A percentile compares a stretch with the other conserved stretches of the same genome.
These are phyloP conservation scores for Gryganskiella cystojenkinii DNA, from an alignment of 192 early-diverging fungal species.

Conservation along the genomic window DNA sequence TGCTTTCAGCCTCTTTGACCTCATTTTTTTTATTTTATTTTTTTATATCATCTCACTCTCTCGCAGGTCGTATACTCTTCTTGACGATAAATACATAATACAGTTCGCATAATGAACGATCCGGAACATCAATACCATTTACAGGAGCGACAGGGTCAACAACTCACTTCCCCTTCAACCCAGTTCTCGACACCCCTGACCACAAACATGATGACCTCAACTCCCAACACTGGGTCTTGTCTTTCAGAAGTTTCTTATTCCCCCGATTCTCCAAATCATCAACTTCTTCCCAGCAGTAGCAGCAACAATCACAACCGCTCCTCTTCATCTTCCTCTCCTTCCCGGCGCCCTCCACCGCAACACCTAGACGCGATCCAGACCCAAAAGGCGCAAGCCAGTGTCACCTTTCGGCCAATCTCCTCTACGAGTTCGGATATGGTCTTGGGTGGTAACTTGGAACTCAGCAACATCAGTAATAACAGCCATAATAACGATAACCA, in stretches of 20 bases:
- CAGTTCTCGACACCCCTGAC: no score
- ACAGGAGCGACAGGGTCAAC: no score
- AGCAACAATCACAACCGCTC: not conserved
- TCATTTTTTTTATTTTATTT: not conserved
- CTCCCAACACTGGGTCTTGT: not conserved
- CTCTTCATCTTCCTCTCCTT: not conserved
- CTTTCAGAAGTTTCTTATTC: not conserved
- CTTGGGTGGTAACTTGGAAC: not conserved
- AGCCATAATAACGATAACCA: not conserved
- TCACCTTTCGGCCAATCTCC: conserved; percentile 21
- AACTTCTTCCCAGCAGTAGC: not conserved
- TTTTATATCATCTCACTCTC: not conserved
- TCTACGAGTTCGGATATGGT: conserved; percentile 4
- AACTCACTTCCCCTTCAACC: no score
- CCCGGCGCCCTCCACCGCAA: conserved; percentile 7
- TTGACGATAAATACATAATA: no score
- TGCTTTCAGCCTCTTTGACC: not conserved
- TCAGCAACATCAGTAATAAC: not conserved
- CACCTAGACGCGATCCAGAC: conserved; percentile 27
- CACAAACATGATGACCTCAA: no score
- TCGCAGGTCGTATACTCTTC: not conserved
- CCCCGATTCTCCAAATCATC: no score
- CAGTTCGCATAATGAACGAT: no score
- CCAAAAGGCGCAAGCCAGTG: conserved; percentile 23
- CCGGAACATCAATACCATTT: no score